phyloP scores from a whole-genome alignment of 257 asterid genomes.

The Avicennia marina region DNA sequence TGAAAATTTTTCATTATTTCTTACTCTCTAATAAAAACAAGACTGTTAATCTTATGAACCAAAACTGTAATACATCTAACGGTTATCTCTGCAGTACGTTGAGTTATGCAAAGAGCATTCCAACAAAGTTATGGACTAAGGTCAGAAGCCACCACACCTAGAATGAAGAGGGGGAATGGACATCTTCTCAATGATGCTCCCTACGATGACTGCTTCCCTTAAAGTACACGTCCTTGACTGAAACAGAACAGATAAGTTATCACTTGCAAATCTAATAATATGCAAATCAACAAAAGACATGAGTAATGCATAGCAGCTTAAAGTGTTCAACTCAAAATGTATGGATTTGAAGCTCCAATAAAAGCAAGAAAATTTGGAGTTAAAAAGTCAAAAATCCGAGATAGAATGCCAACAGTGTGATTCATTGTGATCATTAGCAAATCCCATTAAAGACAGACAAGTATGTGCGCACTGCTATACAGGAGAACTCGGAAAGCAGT shows the following conservation, averaged over 20 bases:
- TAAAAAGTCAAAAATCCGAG: neutral
- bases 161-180: conserved; percentile 94
- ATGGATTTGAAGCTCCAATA: neutral
- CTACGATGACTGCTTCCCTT: conserved; percentile 86
- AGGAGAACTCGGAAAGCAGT: too few relatives aligned
- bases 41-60: neutral
- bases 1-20: neutral
- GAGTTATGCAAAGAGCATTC: neutral
- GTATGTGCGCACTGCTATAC: too few relatives aligned
- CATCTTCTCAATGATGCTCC: conserved; percentile 77
- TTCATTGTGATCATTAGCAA: neutral
- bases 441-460: too few relatives aligned
- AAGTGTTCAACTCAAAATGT: neutral
- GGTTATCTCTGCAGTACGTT: neutral
- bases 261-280: neutral
- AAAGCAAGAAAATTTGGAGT: neutral
- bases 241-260: conserved; percentile 13
- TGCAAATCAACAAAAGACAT: neutral
- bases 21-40: neutral
- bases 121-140: neutral
- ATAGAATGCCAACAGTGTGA: neutral
- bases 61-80: neutral
- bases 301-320: neutral
- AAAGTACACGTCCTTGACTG: conserved; percentile 82
- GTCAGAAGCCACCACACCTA: conserved; percentile 40